Conservation (phyloP, 2,329 filamentous ascomycete genomes). For the Fusarium circinatum region DNA sequence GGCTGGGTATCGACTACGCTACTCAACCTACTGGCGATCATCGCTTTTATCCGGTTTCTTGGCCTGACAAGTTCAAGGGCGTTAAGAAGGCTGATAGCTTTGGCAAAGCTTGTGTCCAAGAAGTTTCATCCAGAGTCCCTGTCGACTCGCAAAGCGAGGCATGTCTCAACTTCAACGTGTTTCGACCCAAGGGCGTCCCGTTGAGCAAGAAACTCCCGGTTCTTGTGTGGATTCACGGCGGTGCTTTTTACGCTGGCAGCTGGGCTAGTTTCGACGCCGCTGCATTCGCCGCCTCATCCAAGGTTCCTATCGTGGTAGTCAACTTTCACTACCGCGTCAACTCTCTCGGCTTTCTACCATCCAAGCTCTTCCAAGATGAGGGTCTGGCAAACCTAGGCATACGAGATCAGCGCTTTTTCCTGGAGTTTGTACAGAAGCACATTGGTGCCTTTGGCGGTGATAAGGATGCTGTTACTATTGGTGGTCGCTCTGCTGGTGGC, state of each 20-base stretch:
- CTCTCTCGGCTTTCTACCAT: slow-evolving; percentile 58
- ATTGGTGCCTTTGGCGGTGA: slow-evolving; percentile 66
- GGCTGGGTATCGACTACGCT: slow-evolving; percentile 60
- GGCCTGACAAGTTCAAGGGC: slow-evolving; percentile 54
- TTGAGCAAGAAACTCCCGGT: slow-evolving; percentile 51
- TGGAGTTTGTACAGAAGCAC: slow-evolving; percentile 64
- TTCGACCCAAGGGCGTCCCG: slow-evolving; percentile 48
- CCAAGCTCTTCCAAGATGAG: slow-evolving; percentile 48
- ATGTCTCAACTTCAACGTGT: slow-evolving; percentile 55
- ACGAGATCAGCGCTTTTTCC: slow-evolving; percentile 61
- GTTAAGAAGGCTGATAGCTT: slow-evolving; percentile 51
- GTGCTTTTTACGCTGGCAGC: slow-evolving; percentile 49
- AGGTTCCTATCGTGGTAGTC: slow-evolving; percentile 55
- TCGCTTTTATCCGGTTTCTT: slow-evolving; percentile 54
- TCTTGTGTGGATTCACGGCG: slow-evolving; percentile 54
- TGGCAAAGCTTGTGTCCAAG: slow-evolving; percentile 57
- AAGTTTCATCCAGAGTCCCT: slow-evolving; percentile 30
- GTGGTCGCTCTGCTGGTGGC: slow-evolving; percentile 64
- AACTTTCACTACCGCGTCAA: slow-evolving; percentile 56
- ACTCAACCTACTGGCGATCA: slow-evolving; percentile 52
- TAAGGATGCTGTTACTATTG: slow-evolving; percentile 61
- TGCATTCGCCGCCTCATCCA: slow-evolving; percentile 46
- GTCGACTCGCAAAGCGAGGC: slow-evolving; percentile 46
- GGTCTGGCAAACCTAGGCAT: slow-evolving; percentile 62
- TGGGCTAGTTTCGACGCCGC: slow-evolving; percentile 51